Conservation (phyloP, 2,329 filamentous ascomycete species). For the Cladorrhinum sp. region DNA sequence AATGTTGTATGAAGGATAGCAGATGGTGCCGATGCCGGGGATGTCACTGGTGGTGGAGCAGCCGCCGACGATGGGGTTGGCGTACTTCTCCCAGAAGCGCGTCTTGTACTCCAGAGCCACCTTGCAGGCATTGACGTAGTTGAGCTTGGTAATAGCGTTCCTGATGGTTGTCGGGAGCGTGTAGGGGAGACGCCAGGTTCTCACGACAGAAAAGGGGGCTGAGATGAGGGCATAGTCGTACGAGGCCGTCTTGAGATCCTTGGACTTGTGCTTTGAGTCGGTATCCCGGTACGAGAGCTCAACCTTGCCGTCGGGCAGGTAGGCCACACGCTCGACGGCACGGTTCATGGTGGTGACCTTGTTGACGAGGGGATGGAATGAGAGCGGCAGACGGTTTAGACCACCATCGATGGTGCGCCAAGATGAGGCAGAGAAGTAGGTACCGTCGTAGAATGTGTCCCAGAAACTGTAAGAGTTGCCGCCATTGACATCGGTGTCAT, state of each 20-base stretch:
- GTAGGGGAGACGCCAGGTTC: constrained; percentile 54
- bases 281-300: constrained; percentile 51
- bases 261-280: constrained; percentile 18
- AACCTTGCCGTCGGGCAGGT: constrained; percentile 49
- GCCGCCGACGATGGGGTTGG: constrained; percentile 59
- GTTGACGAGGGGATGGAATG: constrained; percentile 61
- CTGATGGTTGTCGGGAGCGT: constrained; percentile 40
- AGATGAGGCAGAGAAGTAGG: constrained; percentile 58
- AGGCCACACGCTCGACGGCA: constrained; percentile 56
- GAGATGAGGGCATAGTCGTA: constrained; percentile 66
- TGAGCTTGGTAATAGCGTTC: constrained; percentile 47
- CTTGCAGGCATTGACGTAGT: constrained; percentile 49
- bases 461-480: constrained; percentile 45
- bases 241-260: constrained; percentile 41
- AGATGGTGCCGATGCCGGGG: constrained; percentile 58
- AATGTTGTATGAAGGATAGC: constrained; percentile 66
- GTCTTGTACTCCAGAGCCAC: constrained; percentile 67
- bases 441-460: constrained; percentile 51
- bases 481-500: constrained; percentile 52
- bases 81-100: constrained; percentile 55
- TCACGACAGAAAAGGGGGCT: constrained; percentile 61
- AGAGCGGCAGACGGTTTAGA: constrained; percentile 54
- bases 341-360: constrained; percentile 55
- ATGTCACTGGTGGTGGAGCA: constrained; percentile 57
- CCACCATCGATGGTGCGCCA: constrained; percentile 64